Base-by-base conservation (phyloP, 2,329 filamentous ascomycete species). In the Ceratocystis eucalypticola region DNA sequence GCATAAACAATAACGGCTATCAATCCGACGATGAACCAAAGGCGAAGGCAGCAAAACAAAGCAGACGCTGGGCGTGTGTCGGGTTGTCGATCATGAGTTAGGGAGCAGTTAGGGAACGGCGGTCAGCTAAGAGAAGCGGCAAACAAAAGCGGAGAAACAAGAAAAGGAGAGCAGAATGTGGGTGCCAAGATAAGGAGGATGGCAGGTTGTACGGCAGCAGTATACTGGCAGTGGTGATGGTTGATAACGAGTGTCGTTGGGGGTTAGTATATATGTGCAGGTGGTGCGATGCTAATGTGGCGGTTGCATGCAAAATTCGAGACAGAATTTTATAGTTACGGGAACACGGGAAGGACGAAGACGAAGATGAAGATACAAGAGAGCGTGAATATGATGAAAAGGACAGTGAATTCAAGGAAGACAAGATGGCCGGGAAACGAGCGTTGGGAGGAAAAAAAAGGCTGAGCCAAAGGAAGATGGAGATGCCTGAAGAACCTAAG, bases 21-120 rank as follows among this genome's bases (percentile, higher is more conserved):
- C 33, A 61, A 61, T 41, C 22, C 7, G 53, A 17, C 53, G 53
- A 62, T 46, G n/a, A 46, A 62, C 53, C 53, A 28, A 57, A 15
- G 4, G 7, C n/a, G 28, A 53, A 20, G 48, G 10, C 53, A 30
- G 53, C 63, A 55, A 65, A 65, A 65, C 63, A 33, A 65, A 57
- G 63, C 30, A 65, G 63, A 46, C 48, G 63, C 63, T 22, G n/a
- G 63, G 22, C 33, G 46, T 55, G 63, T 65, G 20, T 65, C 63
- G 63, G 25, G 63, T 65, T 45, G 63, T 65, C 63, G 63, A 65
- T 65, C 63, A 65, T 12, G 30, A 50, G 33, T 50, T 64, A 64
- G 45, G 46, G 25, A 53, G 7, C 45, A 33, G 48, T 48, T 48
- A 64, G 46, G 63, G 50, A 22, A 46, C 37, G 41, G 10, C 25